Evolutionary conservation across 2,329 filamentous ascomycete genomes (phyloP), one percentile per base, ranked within the genome.

Genomic region (Apiospora hydei): DNA sequence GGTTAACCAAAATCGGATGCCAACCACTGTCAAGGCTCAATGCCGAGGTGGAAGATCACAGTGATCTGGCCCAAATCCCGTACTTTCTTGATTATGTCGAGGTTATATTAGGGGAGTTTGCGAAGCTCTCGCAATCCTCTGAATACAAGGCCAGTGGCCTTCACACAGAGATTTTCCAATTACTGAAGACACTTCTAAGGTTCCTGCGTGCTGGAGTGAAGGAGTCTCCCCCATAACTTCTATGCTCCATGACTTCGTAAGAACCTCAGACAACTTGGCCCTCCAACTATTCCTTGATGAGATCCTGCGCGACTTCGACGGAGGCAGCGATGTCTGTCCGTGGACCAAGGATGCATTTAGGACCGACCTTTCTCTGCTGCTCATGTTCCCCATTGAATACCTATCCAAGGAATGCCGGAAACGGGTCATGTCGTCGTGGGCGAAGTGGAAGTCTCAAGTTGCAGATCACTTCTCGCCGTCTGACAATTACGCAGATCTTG

Each of bases 341-440:
- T 69, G 46, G 68, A 26, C 47, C 16, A 43, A 41, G 11, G 44
- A 69, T n/a, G 67, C 1, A 24, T 16, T 7, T 26, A 34, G 0
- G 16, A 24, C 44, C 4, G 47, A 49, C 14, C 44, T 69, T 46
- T 34, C 70, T 51, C 72, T 81, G 4, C 69, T 80, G 4, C 74
- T 77, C 46, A 78, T 80, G 38, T 79, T 64, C 14, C 18, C 79
- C 41, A 71, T 72, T 30, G 78, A 79, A 41, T 73, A 74, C 18
- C 78, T 78, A 57, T 78, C 77, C 4, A 79, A 77, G 73, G 76
- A 75, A 24, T 77, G 79, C 26, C 77, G 80, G n/a, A 81, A 80
- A 67, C 77, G 76, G 5, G 75, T 80, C 24, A 78, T 81, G 77
- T 73, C 73, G 30, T 81, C 79, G 18, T 81, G 79, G 79, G 78